Conservation (phyloP, 257 asterid species). For the Dorcoceras hygrometricum region DNA sequence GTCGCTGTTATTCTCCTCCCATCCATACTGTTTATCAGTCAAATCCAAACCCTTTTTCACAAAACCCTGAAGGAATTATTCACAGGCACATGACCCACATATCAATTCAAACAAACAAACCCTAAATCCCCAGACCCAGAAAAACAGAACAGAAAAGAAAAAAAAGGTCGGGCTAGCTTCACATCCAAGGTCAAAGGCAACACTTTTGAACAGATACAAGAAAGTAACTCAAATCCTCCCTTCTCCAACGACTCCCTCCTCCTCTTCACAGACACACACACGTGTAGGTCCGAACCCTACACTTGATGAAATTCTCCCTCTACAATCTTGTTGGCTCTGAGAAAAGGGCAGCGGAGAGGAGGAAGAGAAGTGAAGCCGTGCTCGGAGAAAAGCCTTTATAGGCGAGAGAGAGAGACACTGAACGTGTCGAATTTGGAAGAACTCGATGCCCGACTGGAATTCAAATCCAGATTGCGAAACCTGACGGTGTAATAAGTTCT, state of each 20-base stretch:
- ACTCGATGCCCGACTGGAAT: slow-evolving; percentile 44
- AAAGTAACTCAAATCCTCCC: slow-evolving; percentile 14
- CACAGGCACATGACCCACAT: slow-evolving; percentile 20
- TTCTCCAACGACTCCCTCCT: slow-evolving; percentile 2
- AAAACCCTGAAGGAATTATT: slow-evolving; percentile 22
- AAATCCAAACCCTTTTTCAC: slow-evolving; percentile 26
- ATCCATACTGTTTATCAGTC: slow-evolving; percentile 50
- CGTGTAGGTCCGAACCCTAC: background rate
- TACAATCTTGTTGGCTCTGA: slow-evolving; percentile 1
- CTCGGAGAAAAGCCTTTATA: background rate
- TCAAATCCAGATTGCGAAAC: slow-evolving; percentile 29
- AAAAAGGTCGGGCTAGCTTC: slow-evolving; percentile 31
- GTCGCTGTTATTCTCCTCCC: slow-evolving; percentile 91
- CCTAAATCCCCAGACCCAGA: slow-evolving; percentile 54
- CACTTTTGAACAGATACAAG: slow-evolving; percentile 21
- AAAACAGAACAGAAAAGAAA: slow-evolving; percentile 3
- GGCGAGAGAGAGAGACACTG: slow-evolving; percentile 19
- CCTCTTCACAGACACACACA: background rate
- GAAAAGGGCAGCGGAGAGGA: slow-evolving; percentile 25
- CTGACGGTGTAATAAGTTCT: slow-evolving; percentile 18
- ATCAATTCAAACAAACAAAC: slow-evolving; percentile 31
- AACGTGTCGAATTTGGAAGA: slow-evolving; percentile 35
- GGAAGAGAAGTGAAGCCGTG: slow-evolving; percentile 23
- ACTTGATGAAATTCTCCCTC: background rate
- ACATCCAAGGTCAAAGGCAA: slow-evolving; percentile 35